phyloP scores from a whole-genome alignment of 805 yeast genomes.

The Starmerella gropengiesseri region DNA sequence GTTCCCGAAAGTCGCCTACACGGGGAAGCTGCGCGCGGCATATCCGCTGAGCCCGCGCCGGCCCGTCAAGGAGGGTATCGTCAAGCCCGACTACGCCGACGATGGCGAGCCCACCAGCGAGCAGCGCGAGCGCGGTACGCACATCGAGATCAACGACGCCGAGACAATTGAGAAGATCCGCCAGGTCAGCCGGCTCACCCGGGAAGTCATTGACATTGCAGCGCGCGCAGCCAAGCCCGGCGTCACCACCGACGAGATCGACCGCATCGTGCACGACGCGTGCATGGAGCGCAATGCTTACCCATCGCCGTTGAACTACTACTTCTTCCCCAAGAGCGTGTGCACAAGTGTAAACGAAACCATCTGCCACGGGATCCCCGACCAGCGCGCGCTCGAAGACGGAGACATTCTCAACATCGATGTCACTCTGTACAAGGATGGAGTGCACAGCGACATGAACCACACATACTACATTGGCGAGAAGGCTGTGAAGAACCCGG shows the following conservation, averaged over 20 bases:
- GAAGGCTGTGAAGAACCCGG: conserved; percentile 67
- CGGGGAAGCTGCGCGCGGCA: conserved; percentile 63
- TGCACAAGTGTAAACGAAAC: conserved; percentile 93
- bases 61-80: conserved; percentile 58
- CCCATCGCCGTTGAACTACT: conserved; percentile 92
- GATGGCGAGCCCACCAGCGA: conserved; percentile 74
- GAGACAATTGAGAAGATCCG: conserved; percentile 67
- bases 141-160: conserved; percentile 51
- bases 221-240: conserved; percentile 81
- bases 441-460: conserved; percentile 87
- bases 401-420: conserved; percentile 93
- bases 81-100: conserved; percentile 70
- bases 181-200: conserved; percentile 59
- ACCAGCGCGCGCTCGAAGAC: conserved; percentile 70
- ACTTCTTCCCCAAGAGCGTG: conserved; percentile 80
- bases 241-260: conserved; percentile 85
- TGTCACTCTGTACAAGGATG: conserved; percentile 72
- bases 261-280: conserved; percentile 74
- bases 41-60: conserved; percentile 76
- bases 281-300: conserved; percentile 80
- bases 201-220: conserved; percentile 83
- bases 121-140: conserved; percentile 44
- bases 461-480: conserved; percentile 96
- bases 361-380: conserved; percentile 96
- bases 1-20: conserved; percentile 63